phyloP scores from a whole-genome alignment of 129 eudicot species.

The Logfia minima region DNA sequence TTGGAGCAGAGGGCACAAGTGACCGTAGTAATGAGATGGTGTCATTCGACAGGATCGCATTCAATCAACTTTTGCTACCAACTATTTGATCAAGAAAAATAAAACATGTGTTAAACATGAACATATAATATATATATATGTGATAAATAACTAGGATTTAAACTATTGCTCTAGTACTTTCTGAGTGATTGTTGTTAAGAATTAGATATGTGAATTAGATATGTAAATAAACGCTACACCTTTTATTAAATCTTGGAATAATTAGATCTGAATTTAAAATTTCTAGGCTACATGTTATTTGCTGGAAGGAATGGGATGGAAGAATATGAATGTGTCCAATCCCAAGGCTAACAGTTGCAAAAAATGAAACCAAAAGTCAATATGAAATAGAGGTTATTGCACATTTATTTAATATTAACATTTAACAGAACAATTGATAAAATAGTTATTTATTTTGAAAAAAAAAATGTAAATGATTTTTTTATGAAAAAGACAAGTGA shows the following conservation, averaged over 20 bases:
- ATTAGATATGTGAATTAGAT: constrained; percentile 23
- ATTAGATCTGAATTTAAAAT: neutral
- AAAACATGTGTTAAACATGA: constrained; percentile 5
- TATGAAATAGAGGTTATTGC: neutral
- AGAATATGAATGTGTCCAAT: constrained; percentile 34
- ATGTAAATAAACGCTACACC: constrained; percentile 18
- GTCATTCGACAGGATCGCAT: constrained; percentile 27
- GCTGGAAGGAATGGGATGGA: constrained; percentile 25
- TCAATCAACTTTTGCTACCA: constrained; percentile 42
- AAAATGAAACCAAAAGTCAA: constrained; percentile 33
- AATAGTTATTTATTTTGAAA: too few species aligned
- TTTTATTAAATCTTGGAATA: neutral
- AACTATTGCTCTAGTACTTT: constrained; percentile 10
- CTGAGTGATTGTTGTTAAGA: constrained; percentile 14
- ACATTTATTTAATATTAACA: too few species aligned
- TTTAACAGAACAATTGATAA: too few species aligned
- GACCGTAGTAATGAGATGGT: constrained; percentile 17
- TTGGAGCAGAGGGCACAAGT: constrained; percentile 12
- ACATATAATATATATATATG: constrained; percentile 10
- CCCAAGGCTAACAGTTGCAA: constrained; percentile 35
- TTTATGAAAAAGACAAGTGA: too few species aligned
- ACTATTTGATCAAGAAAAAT: constrained; percentile 29
- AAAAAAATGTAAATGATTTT: too few species aligned
- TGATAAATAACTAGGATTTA: neutral
- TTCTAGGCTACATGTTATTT: neutral